Conservation (phyloP, 371 early-diverging fungal genomes). For the Syncephalastrum monosporum region DNA sequence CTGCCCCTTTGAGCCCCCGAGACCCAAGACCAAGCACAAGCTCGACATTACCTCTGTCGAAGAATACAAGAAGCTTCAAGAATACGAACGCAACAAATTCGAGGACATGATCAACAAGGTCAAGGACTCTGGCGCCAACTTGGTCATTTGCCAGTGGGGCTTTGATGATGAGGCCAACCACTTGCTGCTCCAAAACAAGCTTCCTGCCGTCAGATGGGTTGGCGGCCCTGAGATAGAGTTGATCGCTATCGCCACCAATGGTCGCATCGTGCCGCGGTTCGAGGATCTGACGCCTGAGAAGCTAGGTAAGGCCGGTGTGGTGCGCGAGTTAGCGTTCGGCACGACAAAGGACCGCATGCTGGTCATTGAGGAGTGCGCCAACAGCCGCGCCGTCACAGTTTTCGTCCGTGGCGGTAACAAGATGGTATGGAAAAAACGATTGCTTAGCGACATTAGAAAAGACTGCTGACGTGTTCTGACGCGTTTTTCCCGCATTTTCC, state of each 20-base stretch:
- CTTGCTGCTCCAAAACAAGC: slow-evolving; percentile 94
- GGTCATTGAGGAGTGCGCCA: slow-evolving; percentile 98
- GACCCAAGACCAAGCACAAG: slow-evolving; percentile 99
- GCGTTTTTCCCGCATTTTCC: not conserved
- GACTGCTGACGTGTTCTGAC: not conserved
- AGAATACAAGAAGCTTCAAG: slow-evolving; percentile 96
- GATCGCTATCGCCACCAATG: slow-evolving; percentile 99
- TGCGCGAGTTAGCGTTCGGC: slow-evolving; percentile 95
- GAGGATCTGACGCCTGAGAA: slow-evolving; percentile 93
- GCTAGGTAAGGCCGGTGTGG: slow-evolving; percentile 92
- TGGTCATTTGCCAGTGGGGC: slow-evolving; percentile 99
- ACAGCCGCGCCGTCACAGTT: slow-evolving; percentile 97
- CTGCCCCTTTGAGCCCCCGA: slow-evolving; percentile 99
- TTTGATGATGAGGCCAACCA: slow-evolving; percentile 99
- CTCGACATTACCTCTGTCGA: slow-evolving; percentile 97
- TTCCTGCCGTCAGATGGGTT: slow-evolving; percentile 99
- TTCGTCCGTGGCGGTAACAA: slow-evolving; percentile 99
- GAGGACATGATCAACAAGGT: slow-evolving; percentile 96
- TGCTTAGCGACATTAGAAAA: not conserved
- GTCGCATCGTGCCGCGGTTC: slow-evolving; percentile 99
- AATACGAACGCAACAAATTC: slow-evolving; percentile 97
- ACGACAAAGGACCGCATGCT: slow-evolving; percentile 99
- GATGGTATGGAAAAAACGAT: slow-evolving; percentile 61
- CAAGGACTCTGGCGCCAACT: slow-evolving; percentile 96
- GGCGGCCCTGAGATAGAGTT: slow-evolving; percentile 99